A percentile compares a stretch with the other conserved stretches of the same genome.
Evolutionary conservation across 1,284 basidiomycete genomes (phyloP).

Genomic region (Tausonia pullulans): DNA sequence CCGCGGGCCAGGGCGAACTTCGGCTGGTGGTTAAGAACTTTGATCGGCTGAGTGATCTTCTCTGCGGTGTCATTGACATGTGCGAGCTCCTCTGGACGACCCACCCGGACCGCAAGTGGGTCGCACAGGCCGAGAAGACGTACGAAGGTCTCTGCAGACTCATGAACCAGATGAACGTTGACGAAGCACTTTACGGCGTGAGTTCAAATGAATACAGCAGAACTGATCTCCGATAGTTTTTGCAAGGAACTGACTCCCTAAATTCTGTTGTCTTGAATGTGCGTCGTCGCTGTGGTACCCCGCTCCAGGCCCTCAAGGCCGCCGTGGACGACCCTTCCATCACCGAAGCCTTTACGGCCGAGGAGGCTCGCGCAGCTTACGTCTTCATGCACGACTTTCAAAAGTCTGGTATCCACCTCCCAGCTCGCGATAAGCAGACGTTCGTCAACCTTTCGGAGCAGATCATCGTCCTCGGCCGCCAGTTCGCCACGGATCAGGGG

Average conservation of each 20-base stretch:
- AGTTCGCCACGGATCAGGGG: conserved; percentile 61
- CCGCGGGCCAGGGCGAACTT: conserved; percentile 45
- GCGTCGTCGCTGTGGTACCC: not conserved
- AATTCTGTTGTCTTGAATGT: no score
- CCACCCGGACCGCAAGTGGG: conserved; percentile 77
- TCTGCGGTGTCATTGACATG: conserved; percentile 93
- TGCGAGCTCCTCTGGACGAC: conserved; percentile 88
- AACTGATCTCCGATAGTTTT: no score
- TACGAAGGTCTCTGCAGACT: conserved; percentile 90
- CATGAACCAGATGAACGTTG: conserved; percentile 95
- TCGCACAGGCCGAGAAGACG: conserved; percentile 68
- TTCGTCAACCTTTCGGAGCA: conserved; percentile 89
- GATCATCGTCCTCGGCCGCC: conserved; percentile 75
- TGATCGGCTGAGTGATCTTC: conserved; percentile 84
- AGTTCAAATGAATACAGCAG: not conserved
- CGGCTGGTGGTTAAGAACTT: conserved; percentile 82
- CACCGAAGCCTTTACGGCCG: conserved; percentile 28
- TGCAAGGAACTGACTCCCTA: no score
- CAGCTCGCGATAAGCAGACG: conserved; percentile 55
- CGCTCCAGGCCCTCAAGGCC: conserved; percentile 26
- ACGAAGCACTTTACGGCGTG: conserved; percentile 84
- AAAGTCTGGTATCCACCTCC: conserved; percentile 87
- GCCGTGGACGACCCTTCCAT: conserved; percentile 22
- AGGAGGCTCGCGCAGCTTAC: conserved; percentile 59
- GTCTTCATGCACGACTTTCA: conserved; percentile 97